Base-by-base conservation (phyloP, 768 basidiomycete species). In the Lactifluus echinatus region DNA sequence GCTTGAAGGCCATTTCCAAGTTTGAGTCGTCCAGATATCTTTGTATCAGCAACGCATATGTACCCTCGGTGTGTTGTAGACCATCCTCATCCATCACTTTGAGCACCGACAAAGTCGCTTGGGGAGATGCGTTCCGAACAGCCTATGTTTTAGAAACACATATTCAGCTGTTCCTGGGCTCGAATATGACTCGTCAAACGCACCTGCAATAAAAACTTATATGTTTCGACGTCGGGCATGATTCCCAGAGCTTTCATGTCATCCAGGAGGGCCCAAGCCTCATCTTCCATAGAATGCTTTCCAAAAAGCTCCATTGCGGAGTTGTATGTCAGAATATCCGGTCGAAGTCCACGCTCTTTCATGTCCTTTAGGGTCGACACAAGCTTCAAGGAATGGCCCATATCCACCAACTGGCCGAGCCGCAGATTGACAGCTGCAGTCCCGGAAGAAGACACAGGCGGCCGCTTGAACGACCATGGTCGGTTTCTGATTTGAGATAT, bases 1-100 rank as follows among this genome's bases (percentile, higher is more conserved):
- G 74, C 44, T 79, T 79, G 26, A 93, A 68, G 4, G 82, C 81
- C 55, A 80, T 74, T 68, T 93, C 90, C 19, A 89, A 66, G 62
- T 86, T 83, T 39, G 74, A 72, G 8, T 74, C 70, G 0, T 65
- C 55, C 4, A 73, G 69, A 46, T 76, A 75, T 34, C 79, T 77
- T 29, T 65, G 60, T 65, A 89, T 77, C 64, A 87, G 70, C 50
- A 72, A 64, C 44, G 75, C 72, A 67, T 81, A 88, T 0, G 79
- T 84, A 7, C 70, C 63, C 33, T 75, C 71, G 64, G 81, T 78
- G n/a, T 79, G 80, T 15, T 67, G 43, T 28, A 89, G 67, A 10
- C 70, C 71, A 33, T 74, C 67, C 17, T 75, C 69, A 29, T 76
- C 66, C 84, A 89, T 84, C 62, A 73, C 73, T n/a, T 77, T 71